Conservation (phyloP, 768 basidiomycete species). For the Collybiopsis luxurians region DNA sequence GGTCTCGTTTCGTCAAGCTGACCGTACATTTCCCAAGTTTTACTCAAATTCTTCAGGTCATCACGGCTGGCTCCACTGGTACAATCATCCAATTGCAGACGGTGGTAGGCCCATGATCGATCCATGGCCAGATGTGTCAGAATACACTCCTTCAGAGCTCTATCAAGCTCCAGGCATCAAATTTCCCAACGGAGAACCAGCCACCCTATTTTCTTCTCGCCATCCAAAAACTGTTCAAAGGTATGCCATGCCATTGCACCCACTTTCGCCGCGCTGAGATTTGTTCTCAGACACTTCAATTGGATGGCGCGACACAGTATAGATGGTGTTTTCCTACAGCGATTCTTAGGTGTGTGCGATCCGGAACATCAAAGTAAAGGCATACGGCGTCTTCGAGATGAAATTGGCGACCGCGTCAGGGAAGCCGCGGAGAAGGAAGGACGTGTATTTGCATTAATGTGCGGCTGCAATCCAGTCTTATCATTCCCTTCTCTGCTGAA, state of each 20-base stretch:
- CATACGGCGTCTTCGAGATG: slow-evolving; percentile 63
- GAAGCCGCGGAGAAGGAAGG: slow-evolving; percentile 81
- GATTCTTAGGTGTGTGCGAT: slow-evolving; percentile 71
- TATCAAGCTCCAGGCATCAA: slow-evolving; percentile 68
- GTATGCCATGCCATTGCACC: slow-evolving; percentile 23
- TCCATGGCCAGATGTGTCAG: slow-evolving; percentile 77
- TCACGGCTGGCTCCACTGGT: slow-evolving; percentile 89
- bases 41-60: slow-evolving; percentile 40
- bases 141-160: slow-evolving; percentile 68
- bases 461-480: slow-evolving; percentile 22
- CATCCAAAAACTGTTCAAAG: slow-evolving; percentile 70
- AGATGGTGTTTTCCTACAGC: slow-evolving; percentile 80
- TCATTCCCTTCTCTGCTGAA: not conserved
- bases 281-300: slow-evolving; percentile 54
- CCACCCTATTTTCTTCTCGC: slow-evolving; percentile 75
- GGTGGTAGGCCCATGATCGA: slow-evolving; percentile 76
- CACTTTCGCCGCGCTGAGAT: not conserved
- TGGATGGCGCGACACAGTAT: slow-evolving; percentile 86
- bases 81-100: slow-evolving; percentile 60
- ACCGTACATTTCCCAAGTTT: not conserved
- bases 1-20: slow-evolving; percentile 31
- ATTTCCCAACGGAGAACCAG: slow-evolving; percentile 52
- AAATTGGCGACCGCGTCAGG: slow-evolving; percentile 66
- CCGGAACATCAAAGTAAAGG: slow-evolving; percentile 51
- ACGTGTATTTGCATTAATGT: slow-evolving; percentile 85